phyloP scores from a whole-genome alignment of 2,329 filamentous ascomycete genomes.

The Verticillium nonalfalfae region DNA sequence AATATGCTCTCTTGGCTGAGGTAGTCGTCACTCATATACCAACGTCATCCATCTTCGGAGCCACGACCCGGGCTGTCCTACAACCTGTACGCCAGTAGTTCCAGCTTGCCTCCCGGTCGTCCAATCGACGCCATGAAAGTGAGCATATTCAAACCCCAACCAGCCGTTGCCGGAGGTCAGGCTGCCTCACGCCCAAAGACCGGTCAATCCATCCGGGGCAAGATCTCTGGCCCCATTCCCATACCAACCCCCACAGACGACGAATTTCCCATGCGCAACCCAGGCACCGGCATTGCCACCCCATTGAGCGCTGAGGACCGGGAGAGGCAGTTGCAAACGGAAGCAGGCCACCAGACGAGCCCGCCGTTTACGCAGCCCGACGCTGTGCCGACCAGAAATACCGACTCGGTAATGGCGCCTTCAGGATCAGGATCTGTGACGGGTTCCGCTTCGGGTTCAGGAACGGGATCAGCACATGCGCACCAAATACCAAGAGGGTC shows the following conservation, averaged over 20 bases:
- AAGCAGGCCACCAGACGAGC: not conserved
- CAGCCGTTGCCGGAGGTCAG: conserved; percentile 27
- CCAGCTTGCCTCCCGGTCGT: not conserved
- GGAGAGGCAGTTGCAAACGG: conserved; percentile 11
- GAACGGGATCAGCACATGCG: not conserved
- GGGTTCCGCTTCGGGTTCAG: not conserved
- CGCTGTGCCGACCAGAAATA: conserved; percentile 3
- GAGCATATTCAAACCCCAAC: conserved; percentile 37
- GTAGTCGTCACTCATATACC: conserved; percentile 9
- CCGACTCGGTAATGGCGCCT: conserved; percentile 5
- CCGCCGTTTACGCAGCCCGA: conserved; percentile 1
- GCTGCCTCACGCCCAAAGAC: conserved; percentile 20
- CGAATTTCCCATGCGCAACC: conserved; percentile 46
- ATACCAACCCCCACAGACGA: conserved; percentile 42
- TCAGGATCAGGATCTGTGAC: conserved; percentile 4
- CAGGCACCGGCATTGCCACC: conserved; percentile 26
- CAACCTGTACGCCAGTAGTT: not conserved
- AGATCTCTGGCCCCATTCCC: conserved; percentile 56
- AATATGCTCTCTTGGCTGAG: conserved; percentile 1
- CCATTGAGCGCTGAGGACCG: conserved; percentile 18
- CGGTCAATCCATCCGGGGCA: conserved; percentile 47
- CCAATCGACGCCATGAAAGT: conserved; percentile 24
- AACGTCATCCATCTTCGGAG: not conserved
- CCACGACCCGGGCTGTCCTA: not conserved
- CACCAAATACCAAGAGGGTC: conserved; percentile 11